These are phyloP conservation scores for Quercus dentata DNA, from an alignment of 306 rosid genomes.

Conservation along the genomic window DNA sequence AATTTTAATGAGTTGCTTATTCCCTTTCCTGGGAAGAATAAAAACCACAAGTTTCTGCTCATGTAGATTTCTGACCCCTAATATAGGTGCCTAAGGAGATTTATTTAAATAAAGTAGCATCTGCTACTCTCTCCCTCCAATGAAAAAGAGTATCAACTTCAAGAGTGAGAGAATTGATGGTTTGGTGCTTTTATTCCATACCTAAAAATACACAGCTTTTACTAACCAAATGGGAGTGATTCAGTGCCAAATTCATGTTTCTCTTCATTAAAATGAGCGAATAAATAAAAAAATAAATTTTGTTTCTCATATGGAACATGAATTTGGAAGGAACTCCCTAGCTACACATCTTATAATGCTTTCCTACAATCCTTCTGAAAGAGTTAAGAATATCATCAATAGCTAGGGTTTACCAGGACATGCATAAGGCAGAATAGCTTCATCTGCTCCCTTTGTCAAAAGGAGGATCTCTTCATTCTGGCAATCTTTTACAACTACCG, in stretches of 20 bases:
- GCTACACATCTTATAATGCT: background rate
- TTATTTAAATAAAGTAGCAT: background rate
- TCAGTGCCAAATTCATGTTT: background rate
- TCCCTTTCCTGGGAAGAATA: background rate
- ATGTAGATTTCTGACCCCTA: background rate
- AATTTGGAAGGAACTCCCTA: background rate
- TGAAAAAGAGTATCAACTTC: background rate
- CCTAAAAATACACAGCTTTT: background rate
- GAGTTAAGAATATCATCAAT: conserved; percentile 6
- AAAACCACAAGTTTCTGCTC: background rate
- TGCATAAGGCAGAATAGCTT: conserved; percentile 85
- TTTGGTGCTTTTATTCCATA: background rate
- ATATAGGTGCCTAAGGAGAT: background rate
- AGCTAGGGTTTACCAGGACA: conserved; percentile 48
- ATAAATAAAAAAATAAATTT: background rate
- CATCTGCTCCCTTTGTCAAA: conserved; percentile 95
- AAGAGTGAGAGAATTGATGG: background rate
- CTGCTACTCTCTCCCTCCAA: background rate
- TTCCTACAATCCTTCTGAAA: conserved; percentile 6
- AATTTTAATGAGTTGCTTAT: background rate
- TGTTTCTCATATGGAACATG: background rate
- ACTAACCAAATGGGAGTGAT: background rate
- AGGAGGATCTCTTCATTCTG: conserved; percentile 85
- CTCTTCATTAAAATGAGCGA: background rate
- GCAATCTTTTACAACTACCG: conserved; percentile 80